These are phyloP conservation scores for Aspergillus fischeri DNA, from an alignment of 2,329 filamentous ascomycete genomes.

Conservation along the genomic window DNA sequence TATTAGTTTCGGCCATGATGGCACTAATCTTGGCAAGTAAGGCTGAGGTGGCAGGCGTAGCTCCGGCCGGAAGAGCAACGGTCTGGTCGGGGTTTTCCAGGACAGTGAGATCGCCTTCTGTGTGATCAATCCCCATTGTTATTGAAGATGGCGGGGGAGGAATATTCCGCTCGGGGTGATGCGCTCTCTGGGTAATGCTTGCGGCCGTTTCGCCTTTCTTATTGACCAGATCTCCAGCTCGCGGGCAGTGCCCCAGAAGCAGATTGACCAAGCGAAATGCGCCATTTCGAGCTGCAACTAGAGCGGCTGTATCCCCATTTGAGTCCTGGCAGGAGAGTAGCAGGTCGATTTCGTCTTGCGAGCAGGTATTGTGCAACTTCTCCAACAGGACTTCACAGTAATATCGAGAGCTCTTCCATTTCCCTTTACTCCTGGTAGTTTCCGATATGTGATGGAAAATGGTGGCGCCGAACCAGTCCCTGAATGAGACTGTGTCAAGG, in stretches of 20 bases:
- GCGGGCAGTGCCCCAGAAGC: constrained; percentile 71
- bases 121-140: constrained; percentile 37
- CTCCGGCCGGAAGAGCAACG: constrained; percentile 32
- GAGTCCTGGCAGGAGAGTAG: constrained; percentile 79
- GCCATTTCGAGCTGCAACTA: constrained; percentile 78
- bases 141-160: constrained; percentile 68
- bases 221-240: constrained; percentile 75
- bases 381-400: constrained; percentile 91
- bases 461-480: constrained; percentile 77
- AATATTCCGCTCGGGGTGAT: constrained; percentile 63
- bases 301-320: constrained; percentile 86
- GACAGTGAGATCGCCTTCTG: constrained; percentile 25
- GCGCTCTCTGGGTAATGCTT: constrained; percentile 70
- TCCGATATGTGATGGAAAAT: constrained; percentile 93
- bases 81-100: constrained; percentile 27
- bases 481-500: constrained; percentile 71
- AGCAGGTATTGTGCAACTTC: constrained; percentile 73
- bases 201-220: constrained; percentile 77
- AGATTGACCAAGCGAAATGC: constrained; percentile 70
- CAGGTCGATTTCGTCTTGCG: constrained; percentile 70
- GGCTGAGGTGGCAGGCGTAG: constrained; percentile 62
- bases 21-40: constrained; percentile 66
- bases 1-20: constrained; percentile 67
- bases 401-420: constrained; percentile 84
- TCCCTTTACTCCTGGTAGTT: constrained; percentile 79